These are phyloP conservation scores for Sutorius australiensis DNA, from an alignment of 768 basidiomycete species.

Conservation along the genomic window DNA sequence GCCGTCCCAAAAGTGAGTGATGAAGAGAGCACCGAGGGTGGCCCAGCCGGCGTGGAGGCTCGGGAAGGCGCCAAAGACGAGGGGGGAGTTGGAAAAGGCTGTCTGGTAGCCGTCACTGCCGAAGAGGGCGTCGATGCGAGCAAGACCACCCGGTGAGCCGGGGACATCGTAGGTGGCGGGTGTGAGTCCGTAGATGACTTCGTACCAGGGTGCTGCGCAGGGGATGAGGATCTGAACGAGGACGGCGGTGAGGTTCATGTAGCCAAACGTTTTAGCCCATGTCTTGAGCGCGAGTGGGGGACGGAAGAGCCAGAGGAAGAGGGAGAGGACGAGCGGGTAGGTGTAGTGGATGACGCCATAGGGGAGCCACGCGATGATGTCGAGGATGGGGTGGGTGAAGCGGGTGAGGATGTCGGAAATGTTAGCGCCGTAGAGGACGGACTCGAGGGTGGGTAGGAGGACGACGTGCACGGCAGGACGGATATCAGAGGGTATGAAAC, in stretches of 20 bases:
- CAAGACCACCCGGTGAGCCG: conserved; percentile 90
- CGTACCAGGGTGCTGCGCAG: conserved; percentile 96
- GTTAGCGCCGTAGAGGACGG: conserved; percentile 94
- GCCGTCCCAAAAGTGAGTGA: conserved; percentile 91
- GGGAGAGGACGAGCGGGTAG: conserved; percentile 81
- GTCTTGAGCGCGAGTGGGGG: conserved; percentile 74
- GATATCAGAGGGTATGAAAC: conserved; percentile 73
- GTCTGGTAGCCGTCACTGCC: conserved; percentile 70
- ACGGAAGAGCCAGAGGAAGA: conserved; percentile 87
- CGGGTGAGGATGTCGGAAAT: conserved; percentile 95
- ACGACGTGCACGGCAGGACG: conserved; percentile 88
- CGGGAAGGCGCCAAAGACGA: conserved; percentile 97
- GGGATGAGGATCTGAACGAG: conserved; percentile 85
- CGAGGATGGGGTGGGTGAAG: conserved; percentile 88
- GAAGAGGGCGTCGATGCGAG: conserved; percentile 88
- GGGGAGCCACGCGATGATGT: conserved; percentile 93
- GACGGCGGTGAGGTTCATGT: conserved; percentile 88
- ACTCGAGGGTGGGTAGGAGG: conserved; percentile 90
- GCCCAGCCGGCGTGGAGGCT: conserved; percentile 88
- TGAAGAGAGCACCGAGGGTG: conserved; percentile 88
- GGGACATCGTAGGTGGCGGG: conserved; percentile 91
- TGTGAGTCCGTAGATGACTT: conserved; percentile 92
- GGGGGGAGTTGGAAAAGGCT: conserved; percentile 80
- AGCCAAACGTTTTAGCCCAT: conserved; percentile 87
- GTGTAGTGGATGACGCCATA: conserved; percentile 94